Base-by-base conservation (phyloP, 202 grass and related monocot genomes). In the Zizania palustris region DNA sequence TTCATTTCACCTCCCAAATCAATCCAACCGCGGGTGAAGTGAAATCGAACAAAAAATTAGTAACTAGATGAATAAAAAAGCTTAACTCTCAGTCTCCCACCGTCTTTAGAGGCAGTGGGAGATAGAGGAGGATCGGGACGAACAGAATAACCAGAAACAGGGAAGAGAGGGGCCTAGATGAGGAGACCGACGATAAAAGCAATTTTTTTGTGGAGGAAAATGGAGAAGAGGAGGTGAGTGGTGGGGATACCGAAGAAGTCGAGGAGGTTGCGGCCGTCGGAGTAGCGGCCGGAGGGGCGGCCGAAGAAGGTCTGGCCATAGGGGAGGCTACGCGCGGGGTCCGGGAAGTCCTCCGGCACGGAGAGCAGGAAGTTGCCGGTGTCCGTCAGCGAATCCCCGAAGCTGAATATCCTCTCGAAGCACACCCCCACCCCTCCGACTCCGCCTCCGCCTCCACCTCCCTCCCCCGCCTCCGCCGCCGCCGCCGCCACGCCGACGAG, bases 301-400 rank as follows among this genome's bases (percentile, higher is more conserved):
- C 88, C 88, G 84, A 97, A 97, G 88, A 85, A 97, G 75, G 88
- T 97, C 78, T 85, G 78, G 20, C 93, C 93, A 65, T 93, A 97
- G 14, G 93, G 93, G 49, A 91, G 91, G 55, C 64, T 75, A 56
- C 78, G 75, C 5, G 89, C 90, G 6, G 88, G 90, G 63, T 91
- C 91, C 11, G 79, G 78, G 54, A 85, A 77, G 60, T 83, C 78
- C 5, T 84, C 88, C 11, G 64, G 71, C 60, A 93, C 85, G 54
- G 88, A 89, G 36, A 81, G 88, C 2, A 90, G 59, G 74, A 90
- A 89, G 76, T 97, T 97, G 1, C 94, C 94, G 12, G 94, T 97
- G 79, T 97, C 94, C 55, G 88, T 93, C 38, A 97, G 91, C 45
- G 94, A 97, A 84, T 97, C 94, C 15, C 94, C 94, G 76, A 97